Conservation (phyloP, 306 rosid species). For the Fragaria nilgerrensis region DNA sequence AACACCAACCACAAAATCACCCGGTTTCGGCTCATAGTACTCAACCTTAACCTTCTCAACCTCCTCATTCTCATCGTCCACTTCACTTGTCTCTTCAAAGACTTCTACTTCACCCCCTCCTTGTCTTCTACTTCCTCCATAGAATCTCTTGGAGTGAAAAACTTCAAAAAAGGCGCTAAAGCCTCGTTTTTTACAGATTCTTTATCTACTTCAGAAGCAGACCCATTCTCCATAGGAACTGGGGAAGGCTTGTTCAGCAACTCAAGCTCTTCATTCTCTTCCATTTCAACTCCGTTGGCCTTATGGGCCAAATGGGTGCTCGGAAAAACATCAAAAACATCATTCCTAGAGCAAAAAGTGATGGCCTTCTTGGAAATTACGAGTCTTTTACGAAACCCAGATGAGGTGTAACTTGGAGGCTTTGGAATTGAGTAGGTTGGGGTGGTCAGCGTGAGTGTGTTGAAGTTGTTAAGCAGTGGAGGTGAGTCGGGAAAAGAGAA, state of each 20-base stretch:
- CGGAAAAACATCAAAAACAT: conserved; percentile 50
- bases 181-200: conserved; percentile 47
- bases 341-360: conserved; percentile 53
- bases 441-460: conserved; percentile 18
- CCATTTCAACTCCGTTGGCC: conserved; percentile 30
- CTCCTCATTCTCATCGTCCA: conserved; percentile 36
- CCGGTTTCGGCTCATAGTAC: conserved; percentile 92
- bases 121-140: conserved; percentile 40
- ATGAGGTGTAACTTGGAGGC: conserved; percentile 21
- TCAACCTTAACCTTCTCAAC: conserved; percentile 53
- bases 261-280: conserved; percentile 61
- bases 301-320: conserved; percentile 47
- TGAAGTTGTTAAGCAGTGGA: conserved; percentile 12
- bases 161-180: conserved; percentile 83
- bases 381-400: conserved; percentile 25
- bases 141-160: conserved; percentile 56
- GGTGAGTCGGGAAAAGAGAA: conserved; percentile 30
- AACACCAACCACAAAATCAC: conserved; percentile 87
- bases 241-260: conserved; percentile 78
- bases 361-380: conserved; percentile 40
- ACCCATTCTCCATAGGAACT: conserved; percentile 32
- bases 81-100: conserved; percentile 38
- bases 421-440: conserved; percentile 19
- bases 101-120: conserved; percentile 25
- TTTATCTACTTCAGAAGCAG: conserved; percentile 38